Evolutionary conservation across 371 early-diverging fungal species (phyloP), one percentile per base, ranked within the genome.

Genomic region (Parasitella parasitica): DNA sequence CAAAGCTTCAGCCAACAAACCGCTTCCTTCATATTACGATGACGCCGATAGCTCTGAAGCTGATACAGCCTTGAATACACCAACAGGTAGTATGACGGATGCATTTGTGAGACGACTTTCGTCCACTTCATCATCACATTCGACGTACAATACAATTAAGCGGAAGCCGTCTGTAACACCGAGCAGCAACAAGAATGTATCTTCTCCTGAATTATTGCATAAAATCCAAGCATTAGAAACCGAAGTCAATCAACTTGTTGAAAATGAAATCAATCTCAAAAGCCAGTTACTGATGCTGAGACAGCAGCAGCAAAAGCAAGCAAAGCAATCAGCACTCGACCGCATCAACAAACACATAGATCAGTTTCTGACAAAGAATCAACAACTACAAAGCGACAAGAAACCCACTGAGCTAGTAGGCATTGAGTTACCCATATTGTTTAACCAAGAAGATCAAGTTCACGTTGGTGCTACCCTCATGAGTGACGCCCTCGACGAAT

Each of bases 51-150:
- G 30, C 2, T 61, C 61, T 34, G 64, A 63, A 52, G 22, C 64
- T n/a, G 64, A 63, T 8, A 63, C 64, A 3, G 53, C 57, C 3
- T 24, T 57, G 27, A 63, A 50, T 18, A 63, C 64, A 8, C 64
- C 64, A 1, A 63, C 61, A 20, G 61, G 54, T 11, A 61, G 61
- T 34, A 32, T 53, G 43, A 53, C 61, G 34, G 61, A 61, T 35
- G 39, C 58, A 8, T 34, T 57, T 16, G 12, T 32, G 15, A 51
- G 58, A 30, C 20, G 64, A 20, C 16, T 54, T n/a, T 62, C 62
- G 9, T 62, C 55, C 6, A 41, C 50, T 15, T 63, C 58, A 11
- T 59, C 59, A 6, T 59, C 60, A 2, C 39, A 16, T 22, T 51
- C 52, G 4, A 30, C 30, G 12, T 39, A 28, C 26, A 26, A 49